Base-by-base conservation (phyloP, 2,329 filamentous ascomycete genomes). In the Cordyceps cicadae region DNA sequence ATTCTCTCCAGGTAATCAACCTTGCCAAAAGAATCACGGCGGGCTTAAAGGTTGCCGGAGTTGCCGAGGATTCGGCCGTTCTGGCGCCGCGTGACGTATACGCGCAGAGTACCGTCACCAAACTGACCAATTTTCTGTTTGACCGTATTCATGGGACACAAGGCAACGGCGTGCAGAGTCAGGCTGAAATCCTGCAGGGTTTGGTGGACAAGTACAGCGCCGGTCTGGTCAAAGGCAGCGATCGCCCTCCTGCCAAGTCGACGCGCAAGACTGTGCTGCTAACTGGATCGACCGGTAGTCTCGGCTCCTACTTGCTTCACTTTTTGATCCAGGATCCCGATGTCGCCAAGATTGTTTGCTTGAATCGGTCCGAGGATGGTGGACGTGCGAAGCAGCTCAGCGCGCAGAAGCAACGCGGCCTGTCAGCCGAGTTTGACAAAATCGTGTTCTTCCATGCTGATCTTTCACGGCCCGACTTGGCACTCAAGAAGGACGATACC, bases 211-310 rank as follows among this genome's bases (percentile, higher is more conserved):
- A 70, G 56, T 74, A 60, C 17, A 60, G 58, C 9, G 41, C 50
- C 9, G 49, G 19, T 24, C 43, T 60, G 5, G 43, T 21, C 1
- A 49, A n/a, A 9, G 11, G n/a, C 34, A 60, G 15, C 39, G 39
- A 43, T 12, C 43, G 43, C 3, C 45, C 51, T 12, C 43, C 15
- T 5, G 37, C 58, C 11, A 60, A 54, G 51, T 24, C 58, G 7
- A 54, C 51, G 6, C 60, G 70, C 59, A 64, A 76, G 63, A 91
- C 87, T 0, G 80, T 94, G 12, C 87, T 96, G 71, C 76, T 96
- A 11, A 96, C 92, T 1, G 92, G 92, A 26, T 90, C 88, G 3
- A 96, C 92, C 5, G 92, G 92, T 2, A 96, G 96, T 75, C 75
- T 97, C 19, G 92, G 92, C 17, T 83, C 89, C 0, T 94, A 92